Conservation (phyloP, 1,139 yeast species). For the Lizanozyma gosingica region DNA sequence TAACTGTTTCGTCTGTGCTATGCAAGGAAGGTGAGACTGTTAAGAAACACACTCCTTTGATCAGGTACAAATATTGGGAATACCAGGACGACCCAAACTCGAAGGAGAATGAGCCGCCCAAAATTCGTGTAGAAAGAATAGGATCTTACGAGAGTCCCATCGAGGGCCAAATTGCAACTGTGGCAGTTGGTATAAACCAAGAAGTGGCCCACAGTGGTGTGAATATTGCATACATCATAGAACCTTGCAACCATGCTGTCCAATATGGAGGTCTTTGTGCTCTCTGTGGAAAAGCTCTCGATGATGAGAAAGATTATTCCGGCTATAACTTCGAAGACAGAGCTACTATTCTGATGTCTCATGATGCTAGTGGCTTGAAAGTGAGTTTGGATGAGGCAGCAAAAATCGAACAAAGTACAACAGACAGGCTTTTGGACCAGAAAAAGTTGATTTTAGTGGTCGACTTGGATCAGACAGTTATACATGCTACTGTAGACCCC, state of each 20-base stretch:
- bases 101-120: conserved; percentile 33
- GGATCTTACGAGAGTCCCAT: conserved; percentile 79
- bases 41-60: conserved; percentile 43
- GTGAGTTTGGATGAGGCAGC: conserved; percentile 84
- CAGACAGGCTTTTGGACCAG: conserved; percentile 51
- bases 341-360: conserved; percentile 85
- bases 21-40: conserved; percentile 39
- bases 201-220: conserved; percentile 45
- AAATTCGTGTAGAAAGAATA: conserved; percentile 47
- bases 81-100: conserved; percentile 51
- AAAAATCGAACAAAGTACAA: conserved; percentile 63
- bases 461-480: conserved; percentile 94
- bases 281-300: conserved; percentile 80
- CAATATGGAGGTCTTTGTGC: conserved; percentile 97
- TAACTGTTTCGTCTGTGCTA: conserved; percentile 48
- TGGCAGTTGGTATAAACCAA: conserved; percentile 50
- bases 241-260: conserved; percentile 90
- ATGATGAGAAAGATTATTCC: conserved; percentile 69
- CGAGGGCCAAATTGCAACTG: conserved; percentile 52
- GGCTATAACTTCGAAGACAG: conserved; percentile 68
- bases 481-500: conserved; percentile 97
- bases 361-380: conserved; percentile 78
- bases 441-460: conserved; percentile 81
- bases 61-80: conserved; percentile 63
- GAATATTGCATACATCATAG: conserved; percentile 49